Conservation (phyloP, 768 basidiomycete genomes). For the Heimioporus sp. region DNA sequence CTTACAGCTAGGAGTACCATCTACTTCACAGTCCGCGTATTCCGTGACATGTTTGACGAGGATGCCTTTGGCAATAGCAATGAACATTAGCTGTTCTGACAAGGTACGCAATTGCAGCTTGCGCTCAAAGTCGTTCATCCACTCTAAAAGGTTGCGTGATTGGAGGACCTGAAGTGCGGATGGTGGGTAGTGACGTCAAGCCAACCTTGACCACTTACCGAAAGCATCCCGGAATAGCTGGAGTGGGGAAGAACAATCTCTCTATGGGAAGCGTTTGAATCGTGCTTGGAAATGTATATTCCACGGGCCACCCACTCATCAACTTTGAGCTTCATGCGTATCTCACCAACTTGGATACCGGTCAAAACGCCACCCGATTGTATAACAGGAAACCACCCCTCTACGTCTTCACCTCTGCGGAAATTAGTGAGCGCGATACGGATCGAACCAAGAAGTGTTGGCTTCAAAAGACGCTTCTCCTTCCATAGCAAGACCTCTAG, state of each 20-base stretch:
- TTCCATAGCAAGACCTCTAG: conserved; percentile 68
- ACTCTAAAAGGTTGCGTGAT: conserved; percentile 69
- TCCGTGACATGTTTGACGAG: conserved; percentile 69
- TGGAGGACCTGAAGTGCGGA: conserved; percentile 28
- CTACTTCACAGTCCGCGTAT: conserved; percentile 68
- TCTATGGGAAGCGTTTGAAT: conserved; percentile 36
- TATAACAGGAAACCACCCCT: conserved; percentile 85
- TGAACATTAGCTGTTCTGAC: conserved; percentile 58
- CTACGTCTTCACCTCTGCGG: conserved; percentile 67
- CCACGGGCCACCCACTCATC: conserved; percentile 56
- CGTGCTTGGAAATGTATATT: neutral
- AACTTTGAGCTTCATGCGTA: conserved; percentile 69
- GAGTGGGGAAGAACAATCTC: conserved; percentile 75
- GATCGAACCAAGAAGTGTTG: conserved; percentile 55
- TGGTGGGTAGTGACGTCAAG: neutral
- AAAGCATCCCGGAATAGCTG: conserved; percentile 58
- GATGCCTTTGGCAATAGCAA: conserved; percentile 65
- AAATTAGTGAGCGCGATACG: conserved; percentile 68
- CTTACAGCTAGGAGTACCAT: conserved; percentile 64
- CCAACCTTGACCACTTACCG: conserved; percentile 37
- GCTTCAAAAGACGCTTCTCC: conserved; percentile 63
- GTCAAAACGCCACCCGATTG: conserved; percentile 45
- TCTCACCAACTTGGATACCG: conserved; percentile 68
- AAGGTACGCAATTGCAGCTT: conserved; percentile 65
- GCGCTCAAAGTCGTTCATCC: conserved; percentile 69